Base-by-base conservation (phyloP, 352 stramenopile genomes). In the Phytophthora pinifolia region DNA sequence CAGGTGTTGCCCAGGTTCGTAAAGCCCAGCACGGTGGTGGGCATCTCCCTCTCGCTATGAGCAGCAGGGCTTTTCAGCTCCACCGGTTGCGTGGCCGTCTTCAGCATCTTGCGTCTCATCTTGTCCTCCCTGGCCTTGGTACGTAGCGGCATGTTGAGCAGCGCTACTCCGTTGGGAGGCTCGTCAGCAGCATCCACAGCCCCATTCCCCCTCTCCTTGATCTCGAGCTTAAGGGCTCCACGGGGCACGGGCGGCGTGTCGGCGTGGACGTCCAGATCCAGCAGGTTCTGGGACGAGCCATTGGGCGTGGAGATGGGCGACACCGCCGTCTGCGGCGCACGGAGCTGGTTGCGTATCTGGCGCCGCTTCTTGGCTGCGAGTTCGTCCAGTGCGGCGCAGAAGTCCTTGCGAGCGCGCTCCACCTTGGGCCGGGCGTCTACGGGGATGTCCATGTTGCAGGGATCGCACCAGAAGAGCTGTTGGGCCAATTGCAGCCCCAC, bases 1-100 rank as follows among this genome's bases (percentile, higher is more conserved):
- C 92, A 98, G 41, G 92, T 97, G 60, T 98, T 98, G 46, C 92
- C 92, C n/a, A 97, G 42, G 57, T 98, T 98, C 36, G 74, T 87
- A 52, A 92, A 84, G 0, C 82, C 82, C 15, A 87, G 46, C 30
- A 89, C 76, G 2, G 59, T 82, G 22, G 51, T 74, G 12, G 67
- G 67, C 10, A 64, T 64, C 53, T 6, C 39, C 20, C 31, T 27
- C 6, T 20, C n/a, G 13, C 18, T 34, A 18, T 13, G 35, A 5
- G 46, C 3, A 6, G 39, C 30, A 4, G 62, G 33, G 25, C 65
- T 52, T n/a, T 13, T 50, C 22, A 65, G 34, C 14, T 65, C 54
- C 20, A 50, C 33, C 6, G 52, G 55, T 9, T 47, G 36, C 38
- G 58, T 46, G 0, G 63, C 32, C 4, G 59, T 62, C 32, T 71